Evolutionary conservation across 768 basidiomycete genomes (phyloP).

Genomic region (Mycena galericulata): DNA sequence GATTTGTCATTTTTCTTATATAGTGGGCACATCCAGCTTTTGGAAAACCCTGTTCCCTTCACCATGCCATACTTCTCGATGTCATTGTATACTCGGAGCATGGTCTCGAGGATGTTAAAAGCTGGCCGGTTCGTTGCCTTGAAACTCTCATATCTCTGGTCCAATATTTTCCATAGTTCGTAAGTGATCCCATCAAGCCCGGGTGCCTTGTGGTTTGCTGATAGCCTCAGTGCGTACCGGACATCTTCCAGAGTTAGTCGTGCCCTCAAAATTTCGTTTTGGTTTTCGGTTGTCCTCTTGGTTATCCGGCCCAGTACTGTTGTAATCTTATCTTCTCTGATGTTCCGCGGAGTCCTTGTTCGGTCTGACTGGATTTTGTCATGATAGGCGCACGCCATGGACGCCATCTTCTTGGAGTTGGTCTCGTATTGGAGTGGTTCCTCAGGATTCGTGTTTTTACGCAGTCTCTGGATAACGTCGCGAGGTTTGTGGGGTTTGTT

Average conservation of each 20-base stretch:
- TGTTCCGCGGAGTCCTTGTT: not conserved
- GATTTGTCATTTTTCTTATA: not conserved
- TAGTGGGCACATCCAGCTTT: not conserved
- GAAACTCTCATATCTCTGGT: not conserved
- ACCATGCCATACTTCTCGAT: not conserved
- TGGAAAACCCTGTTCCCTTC: not conserved
- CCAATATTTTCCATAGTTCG: slow-evolving; percentile 29
- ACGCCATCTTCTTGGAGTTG: slow-evolving; percentile 5
- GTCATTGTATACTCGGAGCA: slow-evolving; percentile 18
- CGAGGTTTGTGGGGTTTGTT: slow-evolving; percentile 6
- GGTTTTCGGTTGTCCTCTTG: not conserved
- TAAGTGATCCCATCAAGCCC: slow-evolving; percentile 36
- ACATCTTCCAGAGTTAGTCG: slow-evolving; percentile 10
- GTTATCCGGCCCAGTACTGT: not conserved
- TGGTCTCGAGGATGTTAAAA: slow-evolving; percentile 12
- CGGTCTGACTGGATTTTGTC: not conserved
- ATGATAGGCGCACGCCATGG: slow-evolving; percentile 1
- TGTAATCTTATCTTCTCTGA: not conserved
- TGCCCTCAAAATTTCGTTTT: not conserved
- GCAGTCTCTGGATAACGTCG: not conserved
- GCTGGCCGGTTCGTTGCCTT: not conserved
- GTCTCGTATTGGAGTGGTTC: not conserved
- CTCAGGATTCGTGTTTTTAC: not conserved
- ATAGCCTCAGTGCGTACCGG: not conserved
- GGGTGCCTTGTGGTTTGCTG: slow-evolving; percentile 5